phyloP scores from a whole-genome alignment of 306 rosid species.

The Castanea sativa region DNA sequence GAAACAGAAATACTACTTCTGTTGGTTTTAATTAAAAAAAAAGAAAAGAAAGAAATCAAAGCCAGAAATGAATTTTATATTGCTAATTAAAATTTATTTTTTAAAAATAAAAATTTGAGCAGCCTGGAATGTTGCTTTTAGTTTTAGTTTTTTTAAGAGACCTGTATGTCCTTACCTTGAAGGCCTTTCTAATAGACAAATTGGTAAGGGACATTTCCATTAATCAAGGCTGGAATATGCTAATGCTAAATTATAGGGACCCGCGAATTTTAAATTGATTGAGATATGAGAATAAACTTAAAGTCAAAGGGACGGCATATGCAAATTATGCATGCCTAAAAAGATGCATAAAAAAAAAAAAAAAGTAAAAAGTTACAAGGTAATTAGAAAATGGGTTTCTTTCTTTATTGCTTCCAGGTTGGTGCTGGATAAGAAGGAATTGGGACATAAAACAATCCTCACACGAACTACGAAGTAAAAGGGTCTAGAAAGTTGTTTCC shows the following conservation, averaged over 20 bases:
- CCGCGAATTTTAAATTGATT: neutral
- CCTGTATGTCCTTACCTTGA: slow-evolving; percentile 1
- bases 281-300: neutral
- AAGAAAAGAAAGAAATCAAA: no score
- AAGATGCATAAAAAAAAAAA: neutral
- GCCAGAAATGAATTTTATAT: no score
- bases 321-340: neutral
- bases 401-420: neutral
- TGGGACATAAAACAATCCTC: slow-evolving; percentile 10
- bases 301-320: slow-evolving; percentile 6
- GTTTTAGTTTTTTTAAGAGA: no score
- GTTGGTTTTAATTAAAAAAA: neutral
- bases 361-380: neutral
- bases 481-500: slow-evolving; percentile 5
- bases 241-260: slow-evolving; percentile 19
- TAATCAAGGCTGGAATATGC: slow-evolving; percentile 57
- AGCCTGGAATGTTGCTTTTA: neutral
- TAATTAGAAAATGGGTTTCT: neutral
- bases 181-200: slow-evolving; percentile 18
- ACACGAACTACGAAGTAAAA: neutral
- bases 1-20: no score
- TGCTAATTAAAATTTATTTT: neutral
- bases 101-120: neutral
- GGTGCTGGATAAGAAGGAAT: slow-evolving; percentile 24
- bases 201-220: slow-evolving; percentile 20